Evolutionary conservation across 306 rosid genomes (phyloP), one percentile per base, ranked within the genome.

Genomic region (Pyrus pyrifolia): DNA sequence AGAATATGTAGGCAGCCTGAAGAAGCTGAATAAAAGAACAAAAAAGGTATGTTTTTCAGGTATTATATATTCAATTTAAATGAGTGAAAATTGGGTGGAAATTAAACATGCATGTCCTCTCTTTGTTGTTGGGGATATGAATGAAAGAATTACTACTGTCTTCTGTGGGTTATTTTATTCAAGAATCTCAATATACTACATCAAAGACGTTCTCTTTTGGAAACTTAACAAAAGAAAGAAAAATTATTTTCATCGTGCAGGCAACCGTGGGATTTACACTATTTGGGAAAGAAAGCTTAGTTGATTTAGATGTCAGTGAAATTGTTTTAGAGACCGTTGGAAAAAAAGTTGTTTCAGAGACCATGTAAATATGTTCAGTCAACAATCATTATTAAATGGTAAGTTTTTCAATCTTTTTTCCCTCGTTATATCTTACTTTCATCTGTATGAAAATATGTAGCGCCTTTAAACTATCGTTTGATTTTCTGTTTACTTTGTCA

Each of bases 211-310:
- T 65, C 35, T 67, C 64, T 30, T n/a, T 81, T 71, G 53, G 49
- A 58, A 8, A 66, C 67, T 58, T 70, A 38, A 80, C 81, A 71
- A 33, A 3, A 4, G 27, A 68, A 73, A 19, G n/a, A 40, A n/a
- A 38, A 53, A 45, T 71, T 13, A 15, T 68, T 72, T 27, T 81
- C 78, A 83, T 86, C 73, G 42, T 91, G 90, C 99, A 95, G 99
- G 99, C 90, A 15, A 90, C 96, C 1, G 93, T 95, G 78, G 96
- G 81, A 73, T 87, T 92, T 79, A 83, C 81, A 2, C 76, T 95
- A 51, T 92, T 92, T 79, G 99, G 99, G 78, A 95, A 92, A 81
- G 99, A 95, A 84, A 95, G 88, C 83, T 80, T 88, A 55, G 89
- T 85, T 58, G 97, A 88, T 45, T 19, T 95, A 73, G 89, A 91